Conservation (phyloP, 108 stramenopile genomes). For the Chaetoceros tenuissimus region DNA sequence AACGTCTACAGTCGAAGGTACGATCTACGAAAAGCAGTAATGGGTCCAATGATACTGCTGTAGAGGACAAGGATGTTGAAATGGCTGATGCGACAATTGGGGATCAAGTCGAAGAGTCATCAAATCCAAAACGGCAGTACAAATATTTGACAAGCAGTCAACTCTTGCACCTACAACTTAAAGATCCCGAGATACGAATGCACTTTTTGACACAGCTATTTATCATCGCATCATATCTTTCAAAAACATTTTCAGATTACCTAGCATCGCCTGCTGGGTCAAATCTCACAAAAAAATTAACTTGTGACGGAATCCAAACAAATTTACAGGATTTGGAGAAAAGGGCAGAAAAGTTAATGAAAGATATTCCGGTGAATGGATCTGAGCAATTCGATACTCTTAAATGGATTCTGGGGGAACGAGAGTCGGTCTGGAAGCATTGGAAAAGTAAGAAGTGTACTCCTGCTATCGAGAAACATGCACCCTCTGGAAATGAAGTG, state of each 20-base stretch:
- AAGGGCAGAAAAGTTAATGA: slow-evolving; percentile 1
- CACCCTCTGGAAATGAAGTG: slow-evolving; percentile 13
- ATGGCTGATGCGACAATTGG: neutral
- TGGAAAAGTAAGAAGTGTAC: slow-evolving; percentile 77
- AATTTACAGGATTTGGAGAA: neutral
- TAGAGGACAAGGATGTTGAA: no score
- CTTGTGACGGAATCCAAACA: slow-evolving; percentile 13
- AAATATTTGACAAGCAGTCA: slow-evolving; percentile 59
- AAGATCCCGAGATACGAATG: slow-evolving; percentile 41
- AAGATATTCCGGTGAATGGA: slow-evolving; percentile 5
- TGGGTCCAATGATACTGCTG: no score
- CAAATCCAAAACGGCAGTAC: neutral
- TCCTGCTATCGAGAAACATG: slow-evolving; percentile 16
- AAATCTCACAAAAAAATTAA: slow-evolving; percentile 21
- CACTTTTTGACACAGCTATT: slow-evolving; percentile 61
- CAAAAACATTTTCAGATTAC: slow-evolving; percentile 15
- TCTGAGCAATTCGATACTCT: slow-evolving; percentile 15
- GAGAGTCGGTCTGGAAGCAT: slow-evolving; percentile 54
- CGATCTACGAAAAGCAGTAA: neutral
- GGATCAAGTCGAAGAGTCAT: neutral
- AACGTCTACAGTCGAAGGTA: neutral
- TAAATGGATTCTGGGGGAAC: slow-evolving; percentile 32
- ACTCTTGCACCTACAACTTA: slow-evolving; percentile 49
- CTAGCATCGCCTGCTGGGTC: neutral
- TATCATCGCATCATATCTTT: slow-evolving; percentile 50